A percentile compares a stretch with the other conserved stretches of the same genome.
Conservation (phyloP, 257 asterid species). For the Echites panduratus region DNA sequence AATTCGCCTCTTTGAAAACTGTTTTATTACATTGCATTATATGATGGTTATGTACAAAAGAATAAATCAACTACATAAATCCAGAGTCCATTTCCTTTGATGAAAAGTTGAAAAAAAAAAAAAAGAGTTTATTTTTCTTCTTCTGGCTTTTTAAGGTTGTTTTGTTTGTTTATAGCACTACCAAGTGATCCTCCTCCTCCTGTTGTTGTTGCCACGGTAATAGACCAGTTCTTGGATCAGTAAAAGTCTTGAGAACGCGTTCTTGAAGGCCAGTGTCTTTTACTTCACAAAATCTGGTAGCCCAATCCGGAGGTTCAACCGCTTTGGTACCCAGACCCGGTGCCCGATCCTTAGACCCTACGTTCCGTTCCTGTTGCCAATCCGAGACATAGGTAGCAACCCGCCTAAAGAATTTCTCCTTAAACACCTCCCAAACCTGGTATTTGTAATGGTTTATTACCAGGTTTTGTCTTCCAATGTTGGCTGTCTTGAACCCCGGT, state of each 20-base stretch:
- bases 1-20: not conserved
- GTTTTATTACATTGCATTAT: not conserved
- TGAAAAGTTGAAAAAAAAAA: no score
- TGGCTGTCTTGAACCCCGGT: conserved; percentile 28
- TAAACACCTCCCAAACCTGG: conserved; percentile 87
- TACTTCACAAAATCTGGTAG: conserved; percentile 57
- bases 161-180: not conserved
- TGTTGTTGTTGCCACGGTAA: conserved; percentile 60
- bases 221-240: conserved; percentile 33
- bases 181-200: not conserved
- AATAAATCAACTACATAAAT: not conserved
- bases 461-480: conserved; percentile 27
- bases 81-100: no score
- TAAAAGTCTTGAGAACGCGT: conserved; percentile 28
- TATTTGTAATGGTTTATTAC: conserved; percentile 80
- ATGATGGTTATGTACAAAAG: conserved; percentile 1
- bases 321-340: conserved; percentile 76
- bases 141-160: not conserved
- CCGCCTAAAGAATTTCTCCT: conserved; percentile 64
- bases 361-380: conserved; percentile 60
- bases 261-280: conserved; percentile 50
- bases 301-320: conserved; percentile 64
- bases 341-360: conserved; percentile 61
- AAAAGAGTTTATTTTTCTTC: not conserved
- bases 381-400: conserved; percentile 79